A percentile compares a stretch with the other conserved stretches of the same genome.
These are phyloP conservation scores for Boletales sp. DNA, from an alignment of 768 basidiomycete species.

Conservation along the genomic window DNA sequence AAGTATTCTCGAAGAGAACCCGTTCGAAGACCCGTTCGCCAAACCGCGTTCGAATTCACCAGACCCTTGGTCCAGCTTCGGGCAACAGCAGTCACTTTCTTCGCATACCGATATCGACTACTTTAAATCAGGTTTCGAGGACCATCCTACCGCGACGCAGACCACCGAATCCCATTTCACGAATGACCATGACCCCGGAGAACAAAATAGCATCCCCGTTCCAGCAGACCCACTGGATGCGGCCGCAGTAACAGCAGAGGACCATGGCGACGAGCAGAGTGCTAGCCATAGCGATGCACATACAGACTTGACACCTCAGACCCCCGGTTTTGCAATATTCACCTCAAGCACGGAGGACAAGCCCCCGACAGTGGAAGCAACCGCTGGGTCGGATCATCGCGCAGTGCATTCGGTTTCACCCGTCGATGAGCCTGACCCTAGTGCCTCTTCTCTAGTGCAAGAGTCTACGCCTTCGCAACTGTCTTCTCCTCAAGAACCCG, in stretches of 20 bases:
- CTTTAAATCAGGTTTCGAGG: slow-evolving; percentile 28
- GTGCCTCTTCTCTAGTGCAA: slow-evolving; percentile 14
- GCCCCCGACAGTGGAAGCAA: slow-evolving; percentile 12
- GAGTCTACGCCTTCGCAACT: slow-evolving; percentile 8
- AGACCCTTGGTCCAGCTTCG: slow-evolving; percentile 74
- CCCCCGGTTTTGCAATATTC: slow-evolving; percentile 52
- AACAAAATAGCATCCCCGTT: slow-evolving; percentile 12
- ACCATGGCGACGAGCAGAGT: slow-evolving; percentile 28
- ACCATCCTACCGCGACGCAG: slow-evolving; percentile 19
- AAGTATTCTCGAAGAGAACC: slow-evolving; percentile 65
- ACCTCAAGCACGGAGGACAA: slow-evolving; percentile 15
- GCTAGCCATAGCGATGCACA: slow-evolving; percentile 11
- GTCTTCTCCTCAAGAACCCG: slow-evolving; percentile 10
- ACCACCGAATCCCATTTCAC: slow-evolving; percentile 36
- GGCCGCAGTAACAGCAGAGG: slow-evolving; percentile 29
- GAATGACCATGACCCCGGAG: slow-evolving; percentile 31
- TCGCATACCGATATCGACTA: slow-evolving; percentile 24
- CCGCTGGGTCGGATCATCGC: slow-evolving; percentile 12
- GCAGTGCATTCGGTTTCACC: slow-evolving; percentile 33
- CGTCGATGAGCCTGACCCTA: slow-evolving; percentile 26
- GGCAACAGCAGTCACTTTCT: slow-evolving; percentile 28
- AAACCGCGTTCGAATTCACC: slow-evolving; percentile 60
- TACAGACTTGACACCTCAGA: slow-evolving; percentile 15
- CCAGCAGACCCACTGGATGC: slow-evolving; percentile 43
- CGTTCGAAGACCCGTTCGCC: slow-evolving; percentile 72